These are phyloP conservation scores for Camellia oleifera DNA, from an alignment of 179 eudicot genomes.

Conservation along the genomic window DNA sequence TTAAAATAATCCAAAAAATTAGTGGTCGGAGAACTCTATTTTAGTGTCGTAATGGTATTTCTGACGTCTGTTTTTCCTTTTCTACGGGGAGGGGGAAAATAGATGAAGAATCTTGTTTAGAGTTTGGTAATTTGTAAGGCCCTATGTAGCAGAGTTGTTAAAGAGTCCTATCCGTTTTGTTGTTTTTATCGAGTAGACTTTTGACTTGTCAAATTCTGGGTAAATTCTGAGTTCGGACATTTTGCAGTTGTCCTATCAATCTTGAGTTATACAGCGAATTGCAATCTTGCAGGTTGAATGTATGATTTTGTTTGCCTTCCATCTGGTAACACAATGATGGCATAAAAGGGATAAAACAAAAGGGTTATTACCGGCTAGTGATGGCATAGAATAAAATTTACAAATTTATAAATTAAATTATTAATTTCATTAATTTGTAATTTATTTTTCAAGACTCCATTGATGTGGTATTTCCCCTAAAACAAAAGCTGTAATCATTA, in stretches of 20 bases:
- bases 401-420: too few relatives aligned
- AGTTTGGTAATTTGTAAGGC: not conserved
- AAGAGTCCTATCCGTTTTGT: slow-evolving; percentile 4
- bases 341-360: too few relatives aligned
- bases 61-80: not conserved
- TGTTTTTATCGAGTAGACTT: not conserved
- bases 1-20: slow-evolving; percentile 12
- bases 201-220: not conserved
- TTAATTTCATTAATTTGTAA: too few relatives aligned
- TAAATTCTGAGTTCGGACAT: not conserved
- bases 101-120: not conserved
- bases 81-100: not conserved
- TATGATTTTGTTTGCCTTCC: not conserved
- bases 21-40: not conserved
- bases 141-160: not conserved
- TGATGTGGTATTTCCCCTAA: too few relatives aligned
- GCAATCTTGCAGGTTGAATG: not conserved
- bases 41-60: not conserved
- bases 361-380: too few relatives aligned
- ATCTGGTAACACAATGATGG: too few relatives aligned
- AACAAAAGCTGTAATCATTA: too few relatives aligned
- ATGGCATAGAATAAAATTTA: too few relatives aligned
- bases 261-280: not conserved
- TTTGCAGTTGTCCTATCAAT: not conserved
- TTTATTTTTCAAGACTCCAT: too few relatives aligned